These are phyloP conservation scores for Cicer judaicum DNA, from an alignment of 306 rosid species.

Conservation along the genomic window DNA sequence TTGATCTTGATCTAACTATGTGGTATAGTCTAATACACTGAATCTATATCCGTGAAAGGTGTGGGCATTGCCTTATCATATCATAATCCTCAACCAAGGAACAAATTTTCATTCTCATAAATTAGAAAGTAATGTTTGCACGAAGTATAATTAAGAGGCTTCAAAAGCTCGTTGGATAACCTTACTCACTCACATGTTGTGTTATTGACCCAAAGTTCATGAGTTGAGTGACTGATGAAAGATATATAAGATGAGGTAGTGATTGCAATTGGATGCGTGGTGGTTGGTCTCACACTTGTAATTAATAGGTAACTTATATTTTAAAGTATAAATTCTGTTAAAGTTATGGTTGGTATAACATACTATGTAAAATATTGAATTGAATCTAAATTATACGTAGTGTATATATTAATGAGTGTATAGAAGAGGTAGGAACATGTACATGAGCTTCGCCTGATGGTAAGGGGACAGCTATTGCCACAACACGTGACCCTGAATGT, in stretches of 20 bases:
- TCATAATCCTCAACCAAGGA: conserved; percentile 3
- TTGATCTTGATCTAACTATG: too few relatives aligned
- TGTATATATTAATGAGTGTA: not conserved
- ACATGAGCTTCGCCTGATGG: conserved; percentile 46
- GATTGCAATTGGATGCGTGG: conserved; percentile 6
- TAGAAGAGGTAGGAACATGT: conserved; percentile 42
- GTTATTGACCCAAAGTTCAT: not conserved
- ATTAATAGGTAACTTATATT: too few relatives aligned
- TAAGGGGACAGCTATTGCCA: conserved; percentile 50
- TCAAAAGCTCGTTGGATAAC: not conserved
- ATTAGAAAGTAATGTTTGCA: not conserved
- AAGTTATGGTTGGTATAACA: too few relatives aligned
- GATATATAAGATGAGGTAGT: too few relatives aligned
- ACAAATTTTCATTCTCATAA: conserved; percentile 1
- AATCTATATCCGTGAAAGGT: too few relatives aligned
- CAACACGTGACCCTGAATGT: conserved; percentile 49
- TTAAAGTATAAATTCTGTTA: too few relatives aligned
- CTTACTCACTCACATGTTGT: conserved; percentile 6
- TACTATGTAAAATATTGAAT: too few relatives aligned
- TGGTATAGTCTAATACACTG: too few relatives aligned
- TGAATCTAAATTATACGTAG: not conserved
- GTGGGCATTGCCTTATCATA: conserved; percentile 17
- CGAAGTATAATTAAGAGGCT: not conserved
- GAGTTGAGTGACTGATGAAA: not conserved
- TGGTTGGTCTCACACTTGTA: conserved; percentile 15